Evolutionary conservation across 2,329 filamentous ascomycete species (phyloP), one percentile per base, ranked within the genome.

Genomic region (Penicillium nordicum): DNA sequence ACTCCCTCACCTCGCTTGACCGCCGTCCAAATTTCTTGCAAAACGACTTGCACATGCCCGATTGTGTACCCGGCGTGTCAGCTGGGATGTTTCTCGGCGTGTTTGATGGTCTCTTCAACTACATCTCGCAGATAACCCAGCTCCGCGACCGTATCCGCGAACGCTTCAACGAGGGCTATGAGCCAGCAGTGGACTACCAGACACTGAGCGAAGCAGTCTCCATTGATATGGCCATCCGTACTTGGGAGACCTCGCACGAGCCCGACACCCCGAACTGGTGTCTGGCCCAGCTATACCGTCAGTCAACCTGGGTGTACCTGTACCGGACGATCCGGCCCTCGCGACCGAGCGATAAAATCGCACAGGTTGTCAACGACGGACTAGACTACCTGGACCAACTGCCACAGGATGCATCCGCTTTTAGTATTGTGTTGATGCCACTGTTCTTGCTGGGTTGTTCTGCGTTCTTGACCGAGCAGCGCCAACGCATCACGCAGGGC

Each of bases 81-180:
- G 82, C 80, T 3, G 82, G 81, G 9, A 79, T 77, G n/a, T 79
- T 96, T 5, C 79, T 96, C 6, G 92, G 92, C 23, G 87, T 96
- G 27, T 85, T 88, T 40, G 91, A 96, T 66, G 90, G 90, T 1
- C 78, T 96, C 2, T 92, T 96, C 69, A 82, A 83, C 34, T 87
- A 89, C 68, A 86, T 96, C 30, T 87, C 88, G 8, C 85, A 89
- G 66, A 93, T 95, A 58, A 91, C 89, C 1, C 83, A 84, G 12
- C 83, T 96, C 37, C 84, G 91, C 41, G 88, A 92, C 71, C 81
- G 80, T 2, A 88, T 96, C 59, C 84, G 92, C 6, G 77, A 79
- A 32, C 86, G 90, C 50, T 86, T 91, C 63, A 75, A 80, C 52
- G 69, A 82, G 52, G 77, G 83, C 4, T 75, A 84, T 2, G 86